These are phyloP conservation scores for Blepharisma stoltei DNA, from an alignment of 73 alveolate genomes.

Conservation along the genomic window DNA sequence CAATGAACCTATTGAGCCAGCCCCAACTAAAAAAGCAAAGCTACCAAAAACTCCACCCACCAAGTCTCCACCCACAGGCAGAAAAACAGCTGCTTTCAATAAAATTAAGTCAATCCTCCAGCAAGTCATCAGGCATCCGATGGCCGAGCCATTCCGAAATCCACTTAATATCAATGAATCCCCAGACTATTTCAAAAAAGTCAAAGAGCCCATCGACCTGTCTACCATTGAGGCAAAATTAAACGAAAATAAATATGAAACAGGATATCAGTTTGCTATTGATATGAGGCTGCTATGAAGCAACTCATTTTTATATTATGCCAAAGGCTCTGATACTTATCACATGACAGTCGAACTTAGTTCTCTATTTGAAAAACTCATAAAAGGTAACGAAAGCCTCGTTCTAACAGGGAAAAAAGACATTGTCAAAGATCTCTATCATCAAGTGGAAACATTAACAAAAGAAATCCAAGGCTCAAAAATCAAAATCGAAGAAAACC, in stretches of 20 bases:
- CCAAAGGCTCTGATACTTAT: constrained; percentile 25
- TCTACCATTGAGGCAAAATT: constrained; percentile 67
- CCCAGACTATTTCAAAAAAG: constrained; percentile 76
- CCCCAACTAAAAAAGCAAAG: no score
- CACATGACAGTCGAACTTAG: constrained; percentile 32
- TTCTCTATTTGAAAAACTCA: constrained; percentile 5
- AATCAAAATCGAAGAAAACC: not conserved
- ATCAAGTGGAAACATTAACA: not conserved
- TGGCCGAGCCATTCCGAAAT: constrained; percentile 36
- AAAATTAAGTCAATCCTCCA: not conserved
- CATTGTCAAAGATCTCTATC: not conserved
- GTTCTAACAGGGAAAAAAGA: not conserved
- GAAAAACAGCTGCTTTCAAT: not conserved
- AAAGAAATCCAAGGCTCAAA: constrained; percentile 17
- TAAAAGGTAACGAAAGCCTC: constrained; percentile 25
- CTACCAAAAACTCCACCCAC: no score
- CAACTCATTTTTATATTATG: constrained; percentile 34
- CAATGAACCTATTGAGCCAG: no score
- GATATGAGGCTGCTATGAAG: constrained; percentile 37
- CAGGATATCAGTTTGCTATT: constrained; percentile 30
- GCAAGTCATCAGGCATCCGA: not conserved
- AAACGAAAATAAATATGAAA: constrained; percentile 14
- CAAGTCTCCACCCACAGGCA: not conserved
- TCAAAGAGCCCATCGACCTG: constrained; percentile 78
- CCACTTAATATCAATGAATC: constrained; percentile 40